Percentiles rank a stretch among this genome's conserved stretches.
Evolutionary conservation across 2,329 filamentous ascomycete genomes (phyloP).

Genomic region (Clonostachys byssicola): DNA sequence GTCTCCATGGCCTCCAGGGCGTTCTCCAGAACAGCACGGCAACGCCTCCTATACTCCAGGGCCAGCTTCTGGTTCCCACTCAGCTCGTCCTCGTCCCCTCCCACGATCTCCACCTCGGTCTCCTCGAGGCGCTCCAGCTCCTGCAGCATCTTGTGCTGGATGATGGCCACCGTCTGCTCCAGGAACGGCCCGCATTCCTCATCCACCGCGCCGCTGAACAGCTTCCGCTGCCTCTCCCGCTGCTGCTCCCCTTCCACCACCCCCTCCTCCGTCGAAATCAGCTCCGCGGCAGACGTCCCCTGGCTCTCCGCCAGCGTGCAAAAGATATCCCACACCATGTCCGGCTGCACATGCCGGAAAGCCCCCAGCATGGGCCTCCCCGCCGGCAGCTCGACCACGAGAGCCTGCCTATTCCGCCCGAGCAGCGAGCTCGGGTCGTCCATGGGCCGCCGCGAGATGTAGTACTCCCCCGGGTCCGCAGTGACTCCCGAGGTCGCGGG

Average conservation of each 20-base stretch:
- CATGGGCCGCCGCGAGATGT: slow-evolving; percentile 49
- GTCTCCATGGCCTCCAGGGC: slow-evolving; percentile 34
- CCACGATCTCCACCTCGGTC: slow-evolving; percentile 36
- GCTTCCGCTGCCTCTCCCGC: slow-evolving; percentile 11
- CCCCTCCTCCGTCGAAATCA: slow-evolving; percentile 9
- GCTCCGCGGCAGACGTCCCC: slow-evolving; percentile 11
- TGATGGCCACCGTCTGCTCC: slow-evolving; percentile 29
- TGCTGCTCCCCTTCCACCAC: slow-evolving; percentile 15
- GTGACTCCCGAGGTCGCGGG: slow-evolving; percentile 8
- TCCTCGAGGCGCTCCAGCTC: slow-evolving; percentile 40
- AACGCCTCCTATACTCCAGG: slow-evolving; percentile 42
- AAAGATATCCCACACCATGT: slow-evolving; percentile 46
- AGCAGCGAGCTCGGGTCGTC: slow-evolving; percentile 41
- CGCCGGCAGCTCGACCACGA: slow-evolving; percentile 13
- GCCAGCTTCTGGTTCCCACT: slow-evolving; percentile 44
- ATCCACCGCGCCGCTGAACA: slow-evolving; percentile 22
- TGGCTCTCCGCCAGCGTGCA: slow-evolving; percentile 26
- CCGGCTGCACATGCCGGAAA: slow-evolving; percentile 47
- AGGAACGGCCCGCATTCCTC: slow-evolving; percentile 21
- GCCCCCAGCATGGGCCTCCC: slow-evolving; percentile 14
- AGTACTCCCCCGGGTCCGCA: slow-evolving; percentile 32
- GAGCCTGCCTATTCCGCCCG: slow-evolving; percentile 31
- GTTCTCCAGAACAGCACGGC: slow-evolving; percentile 39
- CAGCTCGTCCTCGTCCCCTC: slow-evolving; percentile 25
- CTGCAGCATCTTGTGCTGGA: slow-evolving; percentile 36